These are phyloP conservation scores for Balakata baccata DNA, from an alignment of 345 rosid species.

Conservation along the genomic window DNA sequence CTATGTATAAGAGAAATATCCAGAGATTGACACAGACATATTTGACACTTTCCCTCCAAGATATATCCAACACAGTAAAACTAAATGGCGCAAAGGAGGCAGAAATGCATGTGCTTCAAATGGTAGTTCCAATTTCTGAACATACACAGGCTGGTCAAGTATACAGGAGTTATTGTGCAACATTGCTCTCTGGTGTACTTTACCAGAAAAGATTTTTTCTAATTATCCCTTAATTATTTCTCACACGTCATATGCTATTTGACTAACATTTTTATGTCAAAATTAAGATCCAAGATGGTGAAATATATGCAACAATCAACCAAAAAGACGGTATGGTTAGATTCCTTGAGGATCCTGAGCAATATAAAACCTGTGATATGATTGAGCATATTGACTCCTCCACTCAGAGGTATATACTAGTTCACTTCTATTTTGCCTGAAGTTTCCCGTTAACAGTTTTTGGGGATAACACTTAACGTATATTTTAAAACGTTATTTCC, in stretches of 20 bases:
- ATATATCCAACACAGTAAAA: conserved; percentile 79
- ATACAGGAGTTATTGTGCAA: neutral
- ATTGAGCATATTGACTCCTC: conserved; percentile 75
- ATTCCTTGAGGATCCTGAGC: conserved; percentile 97
- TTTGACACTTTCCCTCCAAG: conserved; percentile 94
- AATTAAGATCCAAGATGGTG: conserved; percentile 87
- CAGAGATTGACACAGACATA: conserved; percentile 93
- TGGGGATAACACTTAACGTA: neutral
- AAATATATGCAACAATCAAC: conserved; percentile 92
- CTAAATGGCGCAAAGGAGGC: conserved; percentile 80
- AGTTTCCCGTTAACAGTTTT: neutral
- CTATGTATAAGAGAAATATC: conserved; percentile 91
- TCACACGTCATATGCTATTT: neutral
- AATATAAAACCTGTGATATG: conserved; percentile 85
- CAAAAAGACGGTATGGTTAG: conserved; percentile 99
- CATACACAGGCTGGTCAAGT: neutral
- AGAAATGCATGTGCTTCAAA: conserved; percentile 97
- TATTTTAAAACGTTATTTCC: neutral
- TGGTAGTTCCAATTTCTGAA: conserved; percentile 46
- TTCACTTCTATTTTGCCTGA: neutral
- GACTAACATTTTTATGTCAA: conserved; percentile 11
- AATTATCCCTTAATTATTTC: too few species aligned
- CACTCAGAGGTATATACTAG: conserved; percentile 65
- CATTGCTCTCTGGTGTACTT: neutral
- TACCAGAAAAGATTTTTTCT: neutral